Conservation (phyloP, 306 rosid genomes). For the Lablab purpureus region DNA sequence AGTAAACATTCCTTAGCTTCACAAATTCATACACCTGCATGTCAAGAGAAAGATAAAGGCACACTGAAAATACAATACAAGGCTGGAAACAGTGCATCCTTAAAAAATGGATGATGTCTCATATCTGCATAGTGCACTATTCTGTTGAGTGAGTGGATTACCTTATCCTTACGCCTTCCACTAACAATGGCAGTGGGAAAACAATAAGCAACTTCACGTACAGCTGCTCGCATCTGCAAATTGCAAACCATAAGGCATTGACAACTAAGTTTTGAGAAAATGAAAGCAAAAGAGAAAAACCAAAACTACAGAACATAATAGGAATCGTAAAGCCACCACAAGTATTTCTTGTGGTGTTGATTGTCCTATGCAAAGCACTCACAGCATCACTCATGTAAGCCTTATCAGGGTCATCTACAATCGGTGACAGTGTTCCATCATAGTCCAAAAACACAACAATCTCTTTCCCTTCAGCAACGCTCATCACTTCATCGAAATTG, state of each 20-base stretch:
- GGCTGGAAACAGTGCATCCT: background rate
- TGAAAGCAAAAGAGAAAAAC: constrained; percentile 10
- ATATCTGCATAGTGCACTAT: background rate
- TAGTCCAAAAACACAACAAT: constrained; percentile 67
- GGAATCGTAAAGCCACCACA: constrained; percentile 18
- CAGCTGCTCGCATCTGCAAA: constrained; percentile 63
- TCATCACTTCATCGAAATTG: constrained; percentile 62
- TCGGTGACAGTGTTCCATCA: constrained; percentile 69
- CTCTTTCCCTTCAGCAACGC: constrained; percentile 50
- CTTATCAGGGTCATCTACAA: constrained; percentile 59
- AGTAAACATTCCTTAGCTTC: constrained; percentile 53
- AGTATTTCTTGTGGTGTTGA: constrained; percentile 17
- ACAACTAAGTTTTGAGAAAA: constrained; percentile 26
- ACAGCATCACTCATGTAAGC: constrained; percentile 64
- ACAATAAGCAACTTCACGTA: constrained; percentile 48
- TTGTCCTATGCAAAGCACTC: constrained; percentile 3
- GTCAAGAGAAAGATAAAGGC: constrained; percentile 13
- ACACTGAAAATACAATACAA: background rate
- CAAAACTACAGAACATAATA: background rate
- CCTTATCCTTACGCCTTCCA: constrained; percentile 66
- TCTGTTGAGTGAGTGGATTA: constrained; percentile 27
- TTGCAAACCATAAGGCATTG: background rate
- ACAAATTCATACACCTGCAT: constrained; percentile 66
- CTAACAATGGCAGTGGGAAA: constrained; percentile 68
- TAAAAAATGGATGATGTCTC: background rate